A percentile compares a stretch with the other conserved stretches of the same genome.
phyloP scores from a whole-genome alignment of 331 rosid species.

The Malus hybrid region DNA sequence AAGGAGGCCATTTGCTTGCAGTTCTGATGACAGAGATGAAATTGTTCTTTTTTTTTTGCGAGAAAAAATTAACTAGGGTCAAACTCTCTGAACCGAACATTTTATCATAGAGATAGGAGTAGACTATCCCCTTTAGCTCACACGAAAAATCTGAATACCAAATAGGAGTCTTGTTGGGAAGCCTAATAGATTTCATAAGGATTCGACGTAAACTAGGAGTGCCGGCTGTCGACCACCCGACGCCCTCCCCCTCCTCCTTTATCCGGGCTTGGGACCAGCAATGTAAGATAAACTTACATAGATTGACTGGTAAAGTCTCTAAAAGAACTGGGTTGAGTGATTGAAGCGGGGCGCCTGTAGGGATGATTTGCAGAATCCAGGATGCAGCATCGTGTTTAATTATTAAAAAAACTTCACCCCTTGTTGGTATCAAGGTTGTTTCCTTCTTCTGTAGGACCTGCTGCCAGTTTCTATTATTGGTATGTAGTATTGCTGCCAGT shows the following conservation, averaged over 20 bases:
- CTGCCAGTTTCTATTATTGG: conserved; percentile 17
- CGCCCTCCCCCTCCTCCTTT: too few relatives aligned
- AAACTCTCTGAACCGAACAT: neutral
- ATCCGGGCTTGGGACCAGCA: too few relatives aligned
- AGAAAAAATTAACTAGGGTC: neutral
- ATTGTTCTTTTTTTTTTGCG: too few relatives aligned
- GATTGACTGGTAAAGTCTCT: neutral
- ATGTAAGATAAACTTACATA: neutral
- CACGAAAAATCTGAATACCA: neutral
- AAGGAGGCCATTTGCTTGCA: too few relatives aligned
- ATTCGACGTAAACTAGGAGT: too few relatives aligned
- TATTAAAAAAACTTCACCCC: neutral
- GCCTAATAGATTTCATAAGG: neutral
- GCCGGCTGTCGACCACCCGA: too few relatives aligned
- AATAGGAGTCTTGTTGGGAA: neutral
- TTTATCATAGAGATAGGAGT: neutral
- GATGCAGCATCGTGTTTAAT: neutral
- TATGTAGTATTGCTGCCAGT: neutral
- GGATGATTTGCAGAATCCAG: neutral
- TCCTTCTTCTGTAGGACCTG: neutral
- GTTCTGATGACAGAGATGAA: neutral
- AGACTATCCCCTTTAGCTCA: neutral
- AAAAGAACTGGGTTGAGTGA: neutral
- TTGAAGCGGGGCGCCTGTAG: neutral
- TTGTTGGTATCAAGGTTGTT: neutral